Base-by-base conservation (phyloP, 2,329 filamentous ascomycete species). In the Diplodia corticola region DNA sequence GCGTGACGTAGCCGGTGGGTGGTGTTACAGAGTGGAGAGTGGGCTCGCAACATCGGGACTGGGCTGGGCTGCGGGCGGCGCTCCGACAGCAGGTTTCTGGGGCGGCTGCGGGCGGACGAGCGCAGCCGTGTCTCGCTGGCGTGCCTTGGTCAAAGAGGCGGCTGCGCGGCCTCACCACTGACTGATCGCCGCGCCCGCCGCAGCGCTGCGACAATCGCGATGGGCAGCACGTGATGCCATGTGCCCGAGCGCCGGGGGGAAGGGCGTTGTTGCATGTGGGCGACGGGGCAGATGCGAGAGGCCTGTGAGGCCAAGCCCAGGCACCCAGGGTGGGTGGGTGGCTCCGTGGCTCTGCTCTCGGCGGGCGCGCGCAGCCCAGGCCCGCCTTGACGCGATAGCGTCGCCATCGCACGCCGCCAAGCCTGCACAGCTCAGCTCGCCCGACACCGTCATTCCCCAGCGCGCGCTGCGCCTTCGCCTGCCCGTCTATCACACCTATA, bases 21-120 rank as follows among this genome's bases (percentile, higher is more conserved):
- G 57, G 57, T 61, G 57, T 61, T 61, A 61, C 57, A 44, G 57
- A 33, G 57, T 61, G 57, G 57, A 61, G 57, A 59, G 54, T 37
- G 54, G 54, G 46, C 54, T 57, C 46, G 54, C 26, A 33, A 30
- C 57, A 9, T 17, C 13, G 30, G 15, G 22, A 7, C 33, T 22
- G 35, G 53, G 54, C 22, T 15, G 37, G 37, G 12, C 33, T 15
- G 7, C 17, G 4, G 20, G 22, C 35, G 20, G 54, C 53, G 28
- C 53, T n/a, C 26, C 50, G n/a, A n/a, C 22, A 35, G 51, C 51
- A 54, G 28, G 28, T 51, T 51, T 51, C 46, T 24, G 24, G 54
- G 33, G 28, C 30, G 9, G 30, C 30, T n/a, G n/a, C 35, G 53
- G 35, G 15, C 9, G 54, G 55, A 61, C 57, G 44, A 61, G 57